Evolutionary conservation across 345 rosid species (phyloP).

Genomic region (Hypericum androsaemum): DNA sequence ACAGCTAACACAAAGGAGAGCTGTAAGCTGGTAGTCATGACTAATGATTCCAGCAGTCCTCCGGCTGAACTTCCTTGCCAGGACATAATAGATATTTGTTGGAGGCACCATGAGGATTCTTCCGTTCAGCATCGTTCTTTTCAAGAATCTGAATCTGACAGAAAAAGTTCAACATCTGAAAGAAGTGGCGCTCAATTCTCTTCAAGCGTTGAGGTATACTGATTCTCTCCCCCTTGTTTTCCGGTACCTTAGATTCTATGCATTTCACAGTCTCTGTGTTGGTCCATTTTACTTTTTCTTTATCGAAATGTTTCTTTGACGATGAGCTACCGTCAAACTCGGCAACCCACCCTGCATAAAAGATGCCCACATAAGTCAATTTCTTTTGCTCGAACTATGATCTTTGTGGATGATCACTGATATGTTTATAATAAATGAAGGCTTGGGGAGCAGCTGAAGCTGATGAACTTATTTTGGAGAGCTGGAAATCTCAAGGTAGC

Average conservation of each 20-base stretch:
- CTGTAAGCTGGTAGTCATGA: slow-evolving; percentile 40
- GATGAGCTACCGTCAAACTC: neutral
- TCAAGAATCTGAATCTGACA: slow-evolving; percentile 13
- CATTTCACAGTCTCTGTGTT: neutral
- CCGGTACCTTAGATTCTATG: neutral
- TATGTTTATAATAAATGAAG: slow-evolving; percentile 22
- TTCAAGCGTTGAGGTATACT: slow-evolving; percentile 30
- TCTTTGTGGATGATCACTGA: slow-evolving; percentile 5
- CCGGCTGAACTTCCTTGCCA: slow-evolving; percentile 42
- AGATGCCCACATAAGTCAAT: neutral
- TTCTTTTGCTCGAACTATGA: neutral
- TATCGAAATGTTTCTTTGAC: neutral
- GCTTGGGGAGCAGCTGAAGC: slow-evolving; percentile 26
- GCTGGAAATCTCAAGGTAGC: slow-evolving; percentile 59
- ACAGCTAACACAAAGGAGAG: slow-evolving; percentile 15
- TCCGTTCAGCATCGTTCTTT: slow-evolving; percentile 15
- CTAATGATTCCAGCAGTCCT: slow-evolving; percentile 48
- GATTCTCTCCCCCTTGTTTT: neutral
- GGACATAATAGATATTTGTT: slow-evolving; percentile 34
- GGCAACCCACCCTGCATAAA: neutral
- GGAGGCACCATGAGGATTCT: slow-evolving; percentile 23
- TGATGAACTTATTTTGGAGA: slow-evolving; percentile 41
- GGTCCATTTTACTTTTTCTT: neutral
- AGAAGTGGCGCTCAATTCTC: slow-evolving; percentile 13
- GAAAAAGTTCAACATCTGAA: slow-evolving; percentile 21